These are phyloP conservation scores for Marasmius sp. DNA, from an alignment of 1,284 basidiomycete species.

Conservation along the genomic window DNA sequence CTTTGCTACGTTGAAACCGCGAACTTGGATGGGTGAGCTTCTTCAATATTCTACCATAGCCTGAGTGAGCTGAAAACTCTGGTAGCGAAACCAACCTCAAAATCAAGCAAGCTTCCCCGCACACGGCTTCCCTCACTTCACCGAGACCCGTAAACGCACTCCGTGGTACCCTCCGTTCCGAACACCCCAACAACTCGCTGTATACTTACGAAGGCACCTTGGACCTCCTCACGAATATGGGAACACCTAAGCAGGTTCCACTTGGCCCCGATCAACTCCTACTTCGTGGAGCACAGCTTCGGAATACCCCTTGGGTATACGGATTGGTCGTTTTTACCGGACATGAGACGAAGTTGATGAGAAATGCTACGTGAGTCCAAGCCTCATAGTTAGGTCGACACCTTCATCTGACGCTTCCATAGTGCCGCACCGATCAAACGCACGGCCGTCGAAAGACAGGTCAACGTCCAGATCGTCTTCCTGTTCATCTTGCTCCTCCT, in stretches of 20 bases:
- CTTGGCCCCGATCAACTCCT: constrained; percentile 95
- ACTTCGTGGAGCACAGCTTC: constrained; percentile 90
- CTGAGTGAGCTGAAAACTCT: not conserved
- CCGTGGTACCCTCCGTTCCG: constrained; percentile 84
- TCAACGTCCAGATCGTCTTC: constrained; percentile 97
- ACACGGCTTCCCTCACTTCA: constrained; percentile 78
- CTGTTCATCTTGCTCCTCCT: constrained; percentile 88
- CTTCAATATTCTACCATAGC: constrained; percentile 3
- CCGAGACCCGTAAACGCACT: constrained; percentile 76
- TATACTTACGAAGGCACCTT: constrained; percentile 94
- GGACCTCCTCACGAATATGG: constrained; percentile 60
- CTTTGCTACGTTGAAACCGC: constrained; percentile 97
- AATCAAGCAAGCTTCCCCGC: constrained; percentile 93
- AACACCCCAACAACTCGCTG: constrained; percentile 96
- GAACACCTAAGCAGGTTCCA: constrained; percentile 78
- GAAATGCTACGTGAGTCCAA: constrained; percentile 82
- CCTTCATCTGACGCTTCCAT: constrained; percentile 2
- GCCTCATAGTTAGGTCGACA: not conserved
- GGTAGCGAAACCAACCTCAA: constrained; percentile 97
- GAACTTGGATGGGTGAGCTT: constrained; percentile 88
- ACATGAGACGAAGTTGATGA: constrained; percentile 98
- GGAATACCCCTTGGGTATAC: constrained; percentile 97
- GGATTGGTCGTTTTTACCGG: constrained; percentile 95
- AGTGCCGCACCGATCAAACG: constrained; percentile 95
- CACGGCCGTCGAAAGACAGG: constrained; percentile 94